phyloP scores from a whole-genome alignment of 2,329 filamentous ascomycete genomes.

The Sordariomycetes sp. region DNA sequence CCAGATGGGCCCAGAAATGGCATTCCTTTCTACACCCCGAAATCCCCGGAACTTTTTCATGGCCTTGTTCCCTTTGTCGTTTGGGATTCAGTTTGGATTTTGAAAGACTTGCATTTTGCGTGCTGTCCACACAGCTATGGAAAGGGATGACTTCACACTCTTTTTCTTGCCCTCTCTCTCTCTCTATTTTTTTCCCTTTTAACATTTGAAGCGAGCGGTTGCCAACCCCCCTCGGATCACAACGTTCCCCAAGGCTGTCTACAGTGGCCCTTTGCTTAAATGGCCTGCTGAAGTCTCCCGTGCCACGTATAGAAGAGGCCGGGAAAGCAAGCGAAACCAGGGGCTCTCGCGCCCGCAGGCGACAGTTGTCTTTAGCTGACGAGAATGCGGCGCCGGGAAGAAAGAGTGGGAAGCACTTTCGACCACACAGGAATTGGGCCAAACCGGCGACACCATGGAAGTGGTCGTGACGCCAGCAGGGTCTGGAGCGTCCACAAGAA shows the following conservation, averaged over 20 bases:
- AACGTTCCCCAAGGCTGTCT: no score
- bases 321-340: no score
- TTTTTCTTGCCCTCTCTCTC: no score
- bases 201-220: neutral
- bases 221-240: neutral
- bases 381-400: neutral
- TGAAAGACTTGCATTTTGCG: neutral
- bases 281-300: no score
- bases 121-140: neutral
- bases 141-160: neutral
- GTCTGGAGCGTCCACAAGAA: neutral
- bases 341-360: no score
- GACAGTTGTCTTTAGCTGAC: neutral
- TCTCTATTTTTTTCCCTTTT: neutral
- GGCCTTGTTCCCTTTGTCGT: neutral
- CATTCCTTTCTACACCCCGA: neutral
- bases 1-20: neutral
- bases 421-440: neutral
- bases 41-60: neutral
- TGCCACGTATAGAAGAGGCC: no score
- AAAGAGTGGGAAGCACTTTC: neutral
- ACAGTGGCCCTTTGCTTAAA: no score
- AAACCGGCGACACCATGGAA: neutral
- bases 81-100: neutral
- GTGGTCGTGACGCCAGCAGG: neutral